phyloP scores from a whole-genome alignment of 108 stramenopile genomes.

The Skeletonema marinoi region DNA sequence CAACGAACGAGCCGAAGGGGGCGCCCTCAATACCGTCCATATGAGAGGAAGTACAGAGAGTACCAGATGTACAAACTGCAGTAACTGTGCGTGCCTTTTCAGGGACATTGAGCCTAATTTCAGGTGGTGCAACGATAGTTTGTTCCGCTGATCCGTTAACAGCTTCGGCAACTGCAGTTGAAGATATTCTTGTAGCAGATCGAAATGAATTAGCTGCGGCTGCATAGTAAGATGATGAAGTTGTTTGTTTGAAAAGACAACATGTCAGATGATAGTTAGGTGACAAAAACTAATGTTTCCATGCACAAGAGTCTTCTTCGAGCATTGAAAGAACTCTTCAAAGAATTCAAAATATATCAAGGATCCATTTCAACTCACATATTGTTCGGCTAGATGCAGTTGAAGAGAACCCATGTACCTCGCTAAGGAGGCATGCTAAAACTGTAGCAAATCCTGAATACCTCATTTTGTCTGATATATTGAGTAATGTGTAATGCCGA shows the following conservation, averaged over 20 bases:
- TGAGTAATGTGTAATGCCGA: background rate
- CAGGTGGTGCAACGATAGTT: slow-evolving; percentile 22
- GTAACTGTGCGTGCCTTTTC: slow-evolving; percentile 90
- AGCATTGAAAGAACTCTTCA: background rate
- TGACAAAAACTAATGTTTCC: background rate
- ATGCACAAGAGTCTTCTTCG: background rate
- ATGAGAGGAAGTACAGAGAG: slow-evolving; percentile 81
- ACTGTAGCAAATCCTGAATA: background rate
- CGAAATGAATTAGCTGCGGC: background rate
- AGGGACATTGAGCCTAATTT: slow-evolving; percentile 79
- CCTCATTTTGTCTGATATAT: background rate
- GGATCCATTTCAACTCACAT: background rate
- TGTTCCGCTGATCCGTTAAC: slow-evolving; percentile 27
- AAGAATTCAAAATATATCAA: background rate
- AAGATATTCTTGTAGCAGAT: slow-evolving; percentile 34
- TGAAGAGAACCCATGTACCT: background rate
- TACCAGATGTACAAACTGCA: slow-evolving; percentile 84
- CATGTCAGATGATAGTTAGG: background rate
- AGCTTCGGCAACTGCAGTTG: slow-evolving; percentile 41
- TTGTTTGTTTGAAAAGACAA: background rate
- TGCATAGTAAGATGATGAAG: background rate
- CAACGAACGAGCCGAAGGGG: slow-evolving; percentile 95
- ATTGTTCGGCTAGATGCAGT: background rate
- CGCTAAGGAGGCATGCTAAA: background rate
- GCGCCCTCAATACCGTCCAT: slow-evolving; percentile 84